Conservation (phyloP, 345 rosid genomes). For the Limnanthes douglasii region DNA sequence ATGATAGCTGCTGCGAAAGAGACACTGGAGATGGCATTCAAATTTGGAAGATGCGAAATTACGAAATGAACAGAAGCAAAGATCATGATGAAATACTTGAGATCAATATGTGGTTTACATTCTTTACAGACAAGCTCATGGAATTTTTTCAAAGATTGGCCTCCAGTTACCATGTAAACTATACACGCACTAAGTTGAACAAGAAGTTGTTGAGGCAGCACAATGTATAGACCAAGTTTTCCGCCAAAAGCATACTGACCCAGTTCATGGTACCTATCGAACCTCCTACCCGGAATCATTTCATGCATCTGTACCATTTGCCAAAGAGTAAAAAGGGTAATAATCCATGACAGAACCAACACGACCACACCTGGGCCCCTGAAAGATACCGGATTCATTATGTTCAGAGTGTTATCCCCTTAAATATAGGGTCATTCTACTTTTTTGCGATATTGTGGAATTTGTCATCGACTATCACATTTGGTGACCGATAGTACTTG, state of each 20-base stretch:
- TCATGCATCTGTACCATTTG: slow-evolving; percentile 73
- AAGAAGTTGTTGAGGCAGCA: slow-evolving; percentile 44
- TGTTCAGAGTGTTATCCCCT: no score
- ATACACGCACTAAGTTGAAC: slow-evolving; percentile 35
- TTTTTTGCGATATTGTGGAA: no score
- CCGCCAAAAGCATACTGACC: slow-evolving; percentile 51
- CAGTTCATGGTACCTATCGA: no score
- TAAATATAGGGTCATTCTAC: no score
- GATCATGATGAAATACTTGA: slow-evolving; percentile 47
- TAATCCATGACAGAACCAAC: slow-evolving; percentile 34
- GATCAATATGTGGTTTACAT: slow-evolving; percentile 20
- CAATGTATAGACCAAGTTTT: slow-evolving; percentile 47
- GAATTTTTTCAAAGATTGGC: slow-evolving; percentile 33
- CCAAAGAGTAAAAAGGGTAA: slow-evolving; percentile 48
- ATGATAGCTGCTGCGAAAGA: slow-evolving; percentile 50
- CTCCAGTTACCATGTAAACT: slow-evolving; percentile 55
- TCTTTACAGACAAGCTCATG: slow-evolving; percentile 18
- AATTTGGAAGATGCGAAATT: slow-evolving; percentile 51
- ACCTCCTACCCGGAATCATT: slow-evolving; percentile 47
- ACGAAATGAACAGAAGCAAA: slow-evolving; percentile 43
- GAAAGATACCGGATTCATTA: no score
- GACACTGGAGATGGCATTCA: slow-evolving; percentile 43
- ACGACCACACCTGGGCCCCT: slow-evolving; percentile 53
- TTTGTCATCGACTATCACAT: no score
- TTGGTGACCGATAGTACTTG: no score